Evolutionary conservation across 1,284 basidiomycete species (phyloP).

Genomic region (Marasmius fiardii): DNA sequence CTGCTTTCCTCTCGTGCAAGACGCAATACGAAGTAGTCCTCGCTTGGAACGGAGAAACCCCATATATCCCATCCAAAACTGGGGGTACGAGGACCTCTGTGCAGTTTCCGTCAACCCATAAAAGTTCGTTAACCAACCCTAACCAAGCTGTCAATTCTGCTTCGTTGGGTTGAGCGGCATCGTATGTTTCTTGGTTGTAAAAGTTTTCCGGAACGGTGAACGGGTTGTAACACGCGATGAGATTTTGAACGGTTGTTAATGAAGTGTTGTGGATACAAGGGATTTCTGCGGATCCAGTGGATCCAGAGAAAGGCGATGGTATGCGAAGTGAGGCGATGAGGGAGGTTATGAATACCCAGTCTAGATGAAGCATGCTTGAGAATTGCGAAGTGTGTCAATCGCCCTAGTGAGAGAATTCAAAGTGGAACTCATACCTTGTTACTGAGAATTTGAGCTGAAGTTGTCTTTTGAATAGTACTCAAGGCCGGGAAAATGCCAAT

Average conservation of each 20-base stretch:
- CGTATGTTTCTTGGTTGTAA: constrained; percentile 30
- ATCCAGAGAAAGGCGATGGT: too few species aligned
- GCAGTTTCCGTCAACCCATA: constrained; percentile 31
- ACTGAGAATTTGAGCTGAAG: too few species aligned
- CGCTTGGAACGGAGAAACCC: constrained; percentile 23
- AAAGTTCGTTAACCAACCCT: constrained; percentile 24
- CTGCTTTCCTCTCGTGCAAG: constrained; percentile 26
- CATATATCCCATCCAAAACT: constrained; percentile 21
- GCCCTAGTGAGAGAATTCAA: too few species aligned
- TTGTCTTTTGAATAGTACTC: too few species aligned
- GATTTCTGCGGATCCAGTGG: too few species aligned
- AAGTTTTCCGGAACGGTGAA: constrained; percentile 30
- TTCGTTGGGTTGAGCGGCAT: constrained; percentile 31
- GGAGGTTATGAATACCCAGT: background rate
- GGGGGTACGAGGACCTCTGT: constrained; percentile 24
- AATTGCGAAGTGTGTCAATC: too few species aligned
- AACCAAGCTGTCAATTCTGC: constrained; percentile 30
- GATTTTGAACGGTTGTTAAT: constrained; percentile 3
- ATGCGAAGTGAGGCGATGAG: background rate
- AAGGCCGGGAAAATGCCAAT: too few species aligned
- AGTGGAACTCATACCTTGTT: too few species aligned
- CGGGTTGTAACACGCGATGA: constrained; percentile 14
- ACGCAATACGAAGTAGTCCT: constrained; percentile 35
- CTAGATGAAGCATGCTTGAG: too few species aligned
- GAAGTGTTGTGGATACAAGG: background rate